Percentiles rank a stretch among this genome's conserved stretches.
Conservation (phyloP, 2,329 filamentous ascomycete genomes). For the Nigrospora sphaerica region DNA sequence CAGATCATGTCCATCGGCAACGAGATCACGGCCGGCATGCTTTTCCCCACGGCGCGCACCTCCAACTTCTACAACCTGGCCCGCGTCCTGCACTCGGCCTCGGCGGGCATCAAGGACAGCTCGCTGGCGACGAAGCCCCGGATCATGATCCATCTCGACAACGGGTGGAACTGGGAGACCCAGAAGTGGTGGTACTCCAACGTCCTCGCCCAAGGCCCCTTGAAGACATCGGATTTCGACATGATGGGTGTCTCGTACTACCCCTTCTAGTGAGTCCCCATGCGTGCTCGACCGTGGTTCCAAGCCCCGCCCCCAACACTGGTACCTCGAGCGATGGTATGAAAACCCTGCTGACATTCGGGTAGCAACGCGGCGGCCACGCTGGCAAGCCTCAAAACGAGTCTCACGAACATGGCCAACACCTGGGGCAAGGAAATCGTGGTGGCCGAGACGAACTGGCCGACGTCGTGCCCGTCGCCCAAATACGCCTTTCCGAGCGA, state of each 20-base stretch:
- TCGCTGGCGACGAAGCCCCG: conserved; percentile 48
- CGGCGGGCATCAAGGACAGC: conserved; percentile 58
- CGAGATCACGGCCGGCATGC: conserved; percentile 60
- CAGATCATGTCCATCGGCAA: conserved; percentile 66
- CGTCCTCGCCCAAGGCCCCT: conserved; percentile 43
- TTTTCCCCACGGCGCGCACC: conserved; percentile 57
- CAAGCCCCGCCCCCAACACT: not conserved
- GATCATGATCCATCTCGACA: conserved; percentile 70
- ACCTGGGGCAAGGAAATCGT: conserved; percentile 59
- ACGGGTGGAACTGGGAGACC: conserved; percentile 64
- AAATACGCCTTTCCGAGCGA: conserved; percentile 54
- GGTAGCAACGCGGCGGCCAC: conserved; percentile 44
- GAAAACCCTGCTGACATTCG: conserved; percentile 4
- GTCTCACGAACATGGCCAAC: conserved; percentile 50
- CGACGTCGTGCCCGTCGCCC: conserved; percentile 53
- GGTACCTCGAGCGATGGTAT: too few relatives aligned
- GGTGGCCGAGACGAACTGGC: conserved; percentile 69
- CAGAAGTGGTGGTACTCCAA: conserved; percentile 60
- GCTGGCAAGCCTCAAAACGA: conserved; percentile 46
- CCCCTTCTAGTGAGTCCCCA: conserved; percentile 51
- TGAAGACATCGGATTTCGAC: conserved; percentile 53
- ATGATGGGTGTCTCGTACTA: conserved; percentile 69
- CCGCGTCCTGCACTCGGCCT: conserved; percentile 54
- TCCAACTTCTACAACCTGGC: conserved; percentile 54
- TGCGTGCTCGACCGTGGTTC: not conserved